Evolutionary conservation across 2,329 filamentous ascomycete genomes (phyloP).

Genomic region (Sporothrix sp.): DNA sequence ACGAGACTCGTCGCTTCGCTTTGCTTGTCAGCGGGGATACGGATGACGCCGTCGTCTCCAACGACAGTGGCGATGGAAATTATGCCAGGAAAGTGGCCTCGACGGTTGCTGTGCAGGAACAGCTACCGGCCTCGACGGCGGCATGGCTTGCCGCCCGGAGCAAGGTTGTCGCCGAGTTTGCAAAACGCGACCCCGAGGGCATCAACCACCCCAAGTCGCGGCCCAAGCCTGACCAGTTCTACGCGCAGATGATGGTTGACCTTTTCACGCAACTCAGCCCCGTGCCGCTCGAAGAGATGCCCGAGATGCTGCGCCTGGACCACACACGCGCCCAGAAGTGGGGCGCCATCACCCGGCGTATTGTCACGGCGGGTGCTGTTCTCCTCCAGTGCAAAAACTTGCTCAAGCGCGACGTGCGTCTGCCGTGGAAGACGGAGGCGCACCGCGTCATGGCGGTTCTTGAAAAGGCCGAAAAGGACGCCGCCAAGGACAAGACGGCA

Average conservation of each 20-base stretch:
- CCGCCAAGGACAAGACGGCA: constrained; percentile 24
- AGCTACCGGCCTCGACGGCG: constrained; percentile 47
- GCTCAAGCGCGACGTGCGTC: constrained; percentile 68
- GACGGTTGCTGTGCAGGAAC: constrained; percentile 25
- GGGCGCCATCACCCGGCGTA: constrained; percentile 48
- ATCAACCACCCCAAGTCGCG: constrained; percentile 52
- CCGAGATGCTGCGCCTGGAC: constrained; percentile 67
- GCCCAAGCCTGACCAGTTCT: constrained; percentile 59
- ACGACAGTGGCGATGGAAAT: constrained; percentile 29
- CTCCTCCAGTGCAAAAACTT: constrained; percentile 74
- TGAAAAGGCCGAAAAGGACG: constrained; percentile 35
- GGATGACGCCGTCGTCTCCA: neutral
- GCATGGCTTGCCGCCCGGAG: constrained; percentile 57
- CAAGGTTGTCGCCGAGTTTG: constrained; percentile 56
- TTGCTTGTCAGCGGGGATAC: constrained; percentile 43
- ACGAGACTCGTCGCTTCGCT: constrained; percentile 64
- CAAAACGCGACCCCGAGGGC: constrained; percentile 59
- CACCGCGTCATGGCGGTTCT: constrained; percentile 60
- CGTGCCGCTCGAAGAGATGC: constrained; percentile 43
- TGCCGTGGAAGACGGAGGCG: constrained; percentile 67
- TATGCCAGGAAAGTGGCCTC: constrained; percentile 38
- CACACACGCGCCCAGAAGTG: constrained; percentile 49
- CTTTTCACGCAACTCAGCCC: constrained; percentile 56
- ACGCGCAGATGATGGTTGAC: constrained; percentile 66
- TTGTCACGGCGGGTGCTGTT: constrained; percentile 65